Evolutionary conservation across 352 stramenopile genomes (phyloP), one percentile per base, ranked within the genome.

Genomic region (Pythium guiyangense): DNA sequence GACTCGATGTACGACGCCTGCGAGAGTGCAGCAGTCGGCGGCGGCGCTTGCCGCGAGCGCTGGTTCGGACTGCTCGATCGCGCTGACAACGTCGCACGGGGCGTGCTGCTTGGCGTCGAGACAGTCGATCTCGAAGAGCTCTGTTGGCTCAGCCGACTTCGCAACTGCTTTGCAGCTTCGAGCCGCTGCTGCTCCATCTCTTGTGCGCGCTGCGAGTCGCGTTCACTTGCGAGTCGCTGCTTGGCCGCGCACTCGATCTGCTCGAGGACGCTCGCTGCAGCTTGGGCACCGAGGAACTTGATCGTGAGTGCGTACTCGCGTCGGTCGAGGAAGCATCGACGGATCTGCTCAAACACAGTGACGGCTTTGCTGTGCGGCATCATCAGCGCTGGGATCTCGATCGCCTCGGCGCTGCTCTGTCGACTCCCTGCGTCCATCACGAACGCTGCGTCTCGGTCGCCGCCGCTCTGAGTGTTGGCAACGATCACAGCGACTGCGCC

Each of bases 401-500:
- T 70, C 5, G 49, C 56, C 15, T 59, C 54, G 5, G 46, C 52
- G 12, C 74, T 59, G 0, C 49, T 57, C 4, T 59, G 60, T 0
- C 64, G 63, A 20, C 64, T 65, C 1, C 78, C 79, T 10, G 74
- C 73, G 59, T 90, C 80, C 80, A 91, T 92, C 26, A 89, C 74
- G 20, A 92, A 90, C 4, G 79, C 78, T 15, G 73, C 65, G 6
- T 60, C 57, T 1, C 59, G 55, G 37, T 62, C 49, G n/a, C 61
- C 57, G 26, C 66, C 54, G 55, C 47, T 58, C 31, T 59, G 55
- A 20, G 69, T 63, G 62, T 92, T 91, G 26, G 76, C 77, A 20
- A 94, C 74, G 20, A 94, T 45, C 42, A 90, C 73, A 0, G 79
- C 81, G 42, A 92, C 42, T 25, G 79, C 82, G 10, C 84, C 81